Base-by-base conservation (phyloP, 352 stramenopile species). In the Phytopythium boreale region DNA sequence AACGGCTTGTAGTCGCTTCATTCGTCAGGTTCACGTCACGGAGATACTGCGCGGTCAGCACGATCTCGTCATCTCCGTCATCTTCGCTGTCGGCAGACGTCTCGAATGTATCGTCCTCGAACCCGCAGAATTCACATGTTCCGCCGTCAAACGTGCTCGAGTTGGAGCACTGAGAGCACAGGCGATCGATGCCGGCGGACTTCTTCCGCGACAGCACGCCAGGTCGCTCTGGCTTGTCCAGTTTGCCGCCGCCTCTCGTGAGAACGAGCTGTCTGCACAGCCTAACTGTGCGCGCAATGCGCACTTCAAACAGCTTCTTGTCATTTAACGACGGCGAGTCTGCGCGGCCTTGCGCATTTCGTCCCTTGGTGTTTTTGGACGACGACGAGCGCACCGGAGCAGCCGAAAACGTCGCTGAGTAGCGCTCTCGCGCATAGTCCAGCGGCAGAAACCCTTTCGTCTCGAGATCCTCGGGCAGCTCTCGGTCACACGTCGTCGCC, bases 121-220 rank as follows among this genome's bases (percentile, higher is more conserved):
- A 80, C 22, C 75, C 75, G 49, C 75, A 82, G 71, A 77, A 82
- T 49, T 78, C 72, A 49, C 75, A 82, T 24, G 52, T 41, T 3
- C 62, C 64, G 34, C 60, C 66, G 15, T 59, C 62, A 47, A 80
- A 72, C 36, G 58, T 67, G 56, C 67, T 80, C 19, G 72, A 75
- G 46, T 81, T 80, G 37, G 59, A 77, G 62, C 72, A 84, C 51
- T 72, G 62, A 10, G 64, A 49, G 41, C 71, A 78, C n/a, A 78
- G 24, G 2, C 61, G 67, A 12, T 60, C 55, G 14, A 29, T 60
- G 5, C 52, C 8, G 29, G 12, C 36, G 17, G 29, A 10, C 15
- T 41, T 46, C 31, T 22, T 29, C 10, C 26, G 19, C 12, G 52
- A 22, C 14, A 26, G 9, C 29, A 15, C 52, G 15, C 36, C 20